Evolutionary conservation across 1,284 basidiomycete genomes (phyloP).

Genomic region (Sporisorium reilianum): DNA sequence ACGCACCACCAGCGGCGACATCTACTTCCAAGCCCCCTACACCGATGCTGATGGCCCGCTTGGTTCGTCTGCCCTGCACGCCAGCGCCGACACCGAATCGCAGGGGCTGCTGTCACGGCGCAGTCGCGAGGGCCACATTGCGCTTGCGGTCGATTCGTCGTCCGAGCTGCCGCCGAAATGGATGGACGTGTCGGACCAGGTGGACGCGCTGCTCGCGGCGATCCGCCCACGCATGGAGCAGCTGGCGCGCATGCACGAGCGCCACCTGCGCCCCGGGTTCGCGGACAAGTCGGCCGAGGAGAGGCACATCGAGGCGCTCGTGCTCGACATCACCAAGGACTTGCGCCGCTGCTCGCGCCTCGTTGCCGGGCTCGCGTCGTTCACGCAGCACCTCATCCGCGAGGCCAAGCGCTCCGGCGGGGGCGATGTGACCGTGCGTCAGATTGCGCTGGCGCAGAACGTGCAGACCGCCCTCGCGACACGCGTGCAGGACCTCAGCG

Average conservation of each 20-base stretch:
- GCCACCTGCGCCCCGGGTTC: conserved; percentile 94
- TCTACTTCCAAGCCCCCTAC: conserved; percentile 59
- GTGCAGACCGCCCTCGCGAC: conserved; percentile 96
- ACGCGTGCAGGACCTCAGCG: conserved; percentile 91
- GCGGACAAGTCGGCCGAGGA: conserved; percentile 93
- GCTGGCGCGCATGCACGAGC: conserved; percentile 94
- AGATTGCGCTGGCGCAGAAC: conserved; percentile 79
- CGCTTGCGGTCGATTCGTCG: conserved; percentile 10
- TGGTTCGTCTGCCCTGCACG: conserved; percentile 16
- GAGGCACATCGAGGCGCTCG: conserved; percentile 88
- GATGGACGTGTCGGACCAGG: conserved; percentile 64
- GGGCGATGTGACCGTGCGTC: conserved; percentile 48
- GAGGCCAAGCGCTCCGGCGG: conserved; percentile 62
- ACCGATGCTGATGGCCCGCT: conserved; percentile 40
- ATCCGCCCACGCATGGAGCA: conserved; percentile 70
- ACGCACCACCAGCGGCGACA: not conserved
- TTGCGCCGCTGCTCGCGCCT: conserved; percentile 58
- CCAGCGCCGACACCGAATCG: conserved; percentile 7
- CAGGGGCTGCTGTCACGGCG: conserved; percentile 17
- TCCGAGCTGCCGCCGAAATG: conserved; percentile 64
- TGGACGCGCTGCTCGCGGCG: conserved; percentile 51
- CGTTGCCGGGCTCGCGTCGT: conserved; percentile 54
- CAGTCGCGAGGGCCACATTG: conserved; percentile 29
- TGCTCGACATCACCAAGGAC: conserved; percentile 81
- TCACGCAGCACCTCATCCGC: conserved; percentile 73